A percentile compares a stretch with the other conserved stretches of the same genome.
These are phyloP conservation scores for Boehmeria nivea DNA, from an alignment of 306 rosid genomes.

Conservation along the genomic window DNA sequence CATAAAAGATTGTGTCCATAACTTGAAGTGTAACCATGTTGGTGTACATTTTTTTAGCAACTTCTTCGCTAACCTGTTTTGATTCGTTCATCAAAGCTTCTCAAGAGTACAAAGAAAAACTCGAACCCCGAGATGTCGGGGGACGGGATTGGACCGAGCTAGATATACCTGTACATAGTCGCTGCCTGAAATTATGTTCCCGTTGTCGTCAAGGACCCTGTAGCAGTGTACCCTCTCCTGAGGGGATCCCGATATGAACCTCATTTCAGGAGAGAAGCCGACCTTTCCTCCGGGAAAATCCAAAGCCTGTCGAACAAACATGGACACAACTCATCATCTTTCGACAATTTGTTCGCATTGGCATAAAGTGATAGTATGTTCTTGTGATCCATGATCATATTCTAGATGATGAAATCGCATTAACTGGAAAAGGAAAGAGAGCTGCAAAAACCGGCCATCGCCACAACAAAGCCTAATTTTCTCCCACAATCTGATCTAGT, in stretches of 20 bases:
- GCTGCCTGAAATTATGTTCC: slow-evolving; percentile 34
- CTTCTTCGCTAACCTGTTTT: slow-evolving; percentile 48
- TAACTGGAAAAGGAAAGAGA: not conserved
- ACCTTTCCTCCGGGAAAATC: slow-evolving; percentile 82
- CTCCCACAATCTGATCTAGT: too few species aligned
- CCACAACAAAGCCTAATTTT: too few species aligned
- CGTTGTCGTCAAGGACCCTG: slow-evolving; percentile 71
- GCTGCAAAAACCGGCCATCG: too few species aligned
- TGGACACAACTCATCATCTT: not conserved
- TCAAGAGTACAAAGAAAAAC: not conserved
- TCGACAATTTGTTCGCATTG: not conserved
- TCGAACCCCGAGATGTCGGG: not conserved
- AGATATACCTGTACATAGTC: slow-evolving; percentile 46
- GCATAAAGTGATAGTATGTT: not conserved
- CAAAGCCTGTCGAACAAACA: slow-evolving; percentile 29
- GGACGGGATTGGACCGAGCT: not conserved
- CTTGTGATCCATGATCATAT: not conserved
- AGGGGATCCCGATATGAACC: slow-evolving; percentile 47
- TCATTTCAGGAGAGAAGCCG: slow-evolving; percentile 46
- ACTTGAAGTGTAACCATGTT: slow-evolving; percentile 75
- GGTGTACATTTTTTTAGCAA: slow-evolving; percentile 65
- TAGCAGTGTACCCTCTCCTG: slow-evolving; percentile 54
- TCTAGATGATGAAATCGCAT: not conserved
- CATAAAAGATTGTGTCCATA: slow-evolving; percentile 88
- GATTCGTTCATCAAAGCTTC: not conserved